These are phyloP conservation scores for Alternaria alternata DNA, from an alignment of 2,329 filamentous ascomycete genomes.

Conservation along the genomic window DNA sequence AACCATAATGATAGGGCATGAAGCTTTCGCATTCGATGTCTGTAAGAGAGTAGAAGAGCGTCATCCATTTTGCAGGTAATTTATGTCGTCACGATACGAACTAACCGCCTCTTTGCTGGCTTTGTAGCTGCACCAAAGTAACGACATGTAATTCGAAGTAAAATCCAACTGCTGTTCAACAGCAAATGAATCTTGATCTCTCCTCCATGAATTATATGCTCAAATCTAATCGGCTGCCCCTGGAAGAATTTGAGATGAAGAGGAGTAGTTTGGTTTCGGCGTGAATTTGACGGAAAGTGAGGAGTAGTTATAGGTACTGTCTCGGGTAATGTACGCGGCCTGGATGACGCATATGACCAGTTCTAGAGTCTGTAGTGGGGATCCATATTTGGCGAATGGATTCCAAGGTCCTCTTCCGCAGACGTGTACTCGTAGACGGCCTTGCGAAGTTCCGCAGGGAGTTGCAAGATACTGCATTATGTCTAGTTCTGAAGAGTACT, in stretches of 20 bases:
- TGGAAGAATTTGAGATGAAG: background rate
- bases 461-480: conserved; percentile 5
- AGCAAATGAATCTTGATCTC: background rate
- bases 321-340: background rate
- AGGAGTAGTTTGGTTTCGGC: background rate
- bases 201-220: background rate
- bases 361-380: background rate
- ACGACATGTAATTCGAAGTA: background rate
- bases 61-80: background rate
- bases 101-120: background rate
- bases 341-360: background rate
- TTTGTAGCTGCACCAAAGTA: background rate
- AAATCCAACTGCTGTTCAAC: background rate
- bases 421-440: conserved; percentile 5
- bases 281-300: conserved; percentile 1
- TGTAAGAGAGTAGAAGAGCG: background rate
- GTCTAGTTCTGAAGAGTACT: background rate
- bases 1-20: background rate
- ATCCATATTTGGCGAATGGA: background rate
- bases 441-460: conserved; percentile 10
- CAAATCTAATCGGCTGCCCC: background rate
- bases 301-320: background rate
- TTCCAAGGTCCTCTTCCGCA: background rate
- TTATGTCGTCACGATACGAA: background rate
- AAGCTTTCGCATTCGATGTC: background rate